A percentile compares a stretch with the other conserved stretches of the same genome.
phyloP scores from a whole-genome alignment of 805 yeast species.

The Ogataea allantospora region DNA sequence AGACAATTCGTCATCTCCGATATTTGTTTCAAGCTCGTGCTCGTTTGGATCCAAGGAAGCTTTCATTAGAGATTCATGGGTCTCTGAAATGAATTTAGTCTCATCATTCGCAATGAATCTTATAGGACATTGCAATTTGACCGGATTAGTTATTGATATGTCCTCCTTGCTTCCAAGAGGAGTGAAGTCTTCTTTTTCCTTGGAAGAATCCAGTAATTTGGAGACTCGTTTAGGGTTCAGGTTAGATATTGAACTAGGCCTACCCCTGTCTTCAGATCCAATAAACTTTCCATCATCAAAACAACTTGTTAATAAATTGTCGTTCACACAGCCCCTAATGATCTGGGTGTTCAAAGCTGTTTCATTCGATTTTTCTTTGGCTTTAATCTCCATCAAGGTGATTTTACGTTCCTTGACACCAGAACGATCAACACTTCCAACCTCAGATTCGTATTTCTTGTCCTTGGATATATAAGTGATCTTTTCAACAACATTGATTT shows the following conservation, averaged over 20 bases:
- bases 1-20: constrained; percentile 24
- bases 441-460: constrained; percentile 52
- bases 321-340: constrained; percentile 52
- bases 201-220: constrained; percentile 21
- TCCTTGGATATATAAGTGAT: constrained; percentile 61
- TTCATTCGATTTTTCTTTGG: constrained; percentile 43
- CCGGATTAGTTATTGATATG: constrained; percentile 36
- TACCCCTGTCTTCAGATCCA: constrained; percentile 13
- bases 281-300: constrained; percentile 36
- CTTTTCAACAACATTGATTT: constrained; percentile 64
- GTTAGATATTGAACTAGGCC: constrained; percentile 20
- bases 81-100: constrained; percentile 25
- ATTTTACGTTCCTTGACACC: constrained; percentile 51
- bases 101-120: constrained; percentile 34
- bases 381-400: constrained; percentile 61
- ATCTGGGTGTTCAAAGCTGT: constrained; percentile 55
- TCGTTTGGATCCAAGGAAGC: constrained; percentile 27
- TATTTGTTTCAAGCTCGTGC: constrained; percentile 17
- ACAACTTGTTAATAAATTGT: constrained; percentile 60
- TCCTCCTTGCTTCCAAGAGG: constrained; percentile 22
- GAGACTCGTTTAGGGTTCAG: constrained; percentile 19
- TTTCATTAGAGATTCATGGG: constrained; percentile 26
- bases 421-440: constrained; percentile 37
- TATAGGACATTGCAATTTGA: constrained; percentile 37
- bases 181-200: constrained; percentile 5